These are phyloP conservation scores for Mycena capillaripes DNA, from an alignment of 768 basidiomycete species.

Conservation along the genomic window DNA sequence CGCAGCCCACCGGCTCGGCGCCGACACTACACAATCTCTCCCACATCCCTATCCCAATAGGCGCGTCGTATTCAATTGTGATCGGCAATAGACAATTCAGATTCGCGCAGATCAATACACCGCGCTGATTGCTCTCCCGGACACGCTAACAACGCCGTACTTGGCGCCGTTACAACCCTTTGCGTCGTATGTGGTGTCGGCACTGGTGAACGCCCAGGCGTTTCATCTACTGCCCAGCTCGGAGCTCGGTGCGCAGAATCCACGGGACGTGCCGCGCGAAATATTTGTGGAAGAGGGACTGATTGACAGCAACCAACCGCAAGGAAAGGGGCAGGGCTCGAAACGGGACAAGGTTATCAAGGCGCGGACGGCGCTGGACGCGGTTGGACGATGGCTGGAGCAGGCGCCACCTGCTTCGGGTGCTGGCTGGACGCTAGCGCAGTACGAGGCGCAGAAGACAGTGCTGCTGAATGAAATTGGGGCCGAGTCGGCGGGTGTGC, in stretches of 20 bases:
- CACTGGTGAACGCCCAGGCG: constrained; percentile 59
- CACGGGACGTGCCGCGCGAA: constrained; percentile 79
- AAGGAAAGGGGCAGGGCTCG: constrained; percentile 75
- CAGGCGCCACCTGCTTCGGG: constrained; percentile 41
- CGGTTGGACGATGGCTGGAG: constrained; percentile 65
- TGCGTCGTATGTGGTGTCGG: constrained; percentile 62
- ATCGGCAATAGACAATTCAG: not conserved
- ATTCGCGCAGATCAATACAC: constrained; percentile 66
- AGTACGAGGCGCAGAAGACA: constrained; percentile 61
- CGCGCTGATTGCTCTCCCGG: constrained; percentile 64
- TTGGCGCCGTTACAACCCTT: constrained; percentile 65
- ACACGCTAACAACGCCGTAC: constrained; percentile 53
- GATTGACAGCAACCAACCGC: constrained; percentile 46
- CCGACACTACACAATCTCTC: constrained; percentile 64
- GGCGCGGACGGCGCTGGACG: constrained; percentile 62
- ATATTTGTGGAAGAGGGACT: constrained; percentile 62
- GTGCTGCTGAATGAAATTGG: constrained; percentile 55
- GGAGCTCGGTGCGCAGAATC: constrained; percentile 65
- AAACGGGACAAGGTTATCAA: constrained; percentile 71
- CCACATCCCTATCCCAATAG: constrained; percentile 74
- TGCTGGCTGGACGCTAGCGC: constrained; percentile 42
- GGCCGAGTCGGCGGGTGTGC: constrained; percentile 49
- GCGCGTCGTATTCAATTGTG: constrained; percentile 50
- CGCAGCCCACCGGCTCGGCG: constrained; percentile 71
- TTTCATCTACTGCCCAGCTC: constrained; percentile 76